These are phyloP conservation scores for Curvularia sp. DNA, from an alignment of 2,329 filamentous ascomycete genomes.

Conservation along the genomic window DNA sequence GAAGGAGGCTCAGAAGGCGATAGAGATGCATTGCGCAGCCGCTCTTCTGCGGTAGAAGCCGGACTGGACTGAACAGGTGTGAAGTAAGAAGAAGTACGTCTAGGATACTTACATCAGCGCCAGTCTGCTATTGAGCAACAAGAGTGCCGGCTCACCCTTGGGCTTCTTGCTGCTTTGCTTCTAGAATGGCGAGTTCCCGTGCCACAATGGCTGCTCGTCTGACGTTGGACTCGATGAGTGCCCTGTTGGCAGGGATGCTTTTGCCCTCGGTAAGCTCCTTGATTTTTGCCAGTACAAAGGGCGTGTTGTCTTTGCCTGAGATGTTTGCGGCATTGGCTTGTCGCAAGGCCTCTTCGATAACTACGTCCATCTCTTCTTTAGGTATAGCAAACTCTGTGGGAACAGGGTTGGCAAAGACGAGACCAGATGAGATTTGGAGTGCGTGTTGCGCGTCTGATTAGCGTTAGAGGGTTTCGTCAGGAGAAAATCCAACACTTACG, in stretches of 20 bases:
- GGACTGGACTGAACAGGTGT: slow-evolving; percentile 30
- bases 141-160: slow-evolving; percentile 50
- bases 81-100: slow-evolving; percentile 33
- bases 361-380: slow-evolving; percentile 56
- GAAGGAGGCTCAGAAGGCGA: slow-evolving; percentile 20
- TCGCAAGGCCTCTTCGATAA: slow-evolving; percentile 52
- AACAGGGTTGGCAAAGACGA: slow-evolving; percentile 90
- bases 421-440: slow-evolving; percentile 76
- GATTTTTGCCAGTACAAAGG: slow-evolving; percentile 80
- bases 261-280: slow-evolving; percentile 76
- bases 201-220: slow-evolving; percentile 70
- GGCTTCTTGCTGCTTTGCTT: slow-evolving; percentile 49
- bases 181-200: slow-evolving; percentile 65
- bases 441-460: slow-evolving; percentile 71
- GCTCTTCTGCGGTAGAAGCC: slow-evolving; percentile 22
- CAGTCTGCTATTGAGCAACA: slow-evolving; percentile 38
- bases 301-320: slow-evolving; percentile 80
- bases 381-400: slow-evolving; percentile 74
- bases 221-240: slow-evolving; percentile 72
- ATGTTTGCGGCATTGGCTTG: slow-evolving; percentile 54
- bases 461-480: slow-evolving; percentile 9
- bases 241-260: slow-evolving; percentile 77
- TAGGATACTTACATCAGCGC: slow-evolving; percentile 52
- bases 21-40: slow-evolving; percentile 24
- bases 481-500: slow-evolving; percentile 55